Base-by-base conservation (phyloP, 495 filamentous ascomycete genomes). In the Astrothelium macrocarpum region DNA sequence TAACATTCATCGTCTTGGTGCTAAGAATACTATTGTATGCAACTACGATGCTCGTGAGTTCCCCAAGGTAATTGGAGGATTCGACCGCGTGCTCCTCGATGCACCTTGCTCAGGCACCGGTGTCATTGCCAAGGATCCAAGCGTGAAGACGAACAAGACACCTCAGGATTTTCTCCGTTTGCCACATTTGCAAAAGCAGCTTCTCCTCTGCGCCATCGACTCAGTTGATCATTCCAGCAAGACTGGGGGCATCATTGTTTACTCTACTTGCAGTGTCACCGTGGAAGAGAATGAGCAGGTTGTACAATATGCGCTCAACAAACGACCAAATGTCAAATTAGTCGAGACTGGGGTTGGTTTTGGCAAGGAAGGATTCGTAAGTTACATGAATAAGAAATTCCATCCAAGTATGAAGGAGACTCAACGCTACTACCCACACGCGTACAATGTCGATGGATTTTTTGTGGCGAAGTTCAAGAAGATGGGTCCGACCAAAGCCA, bases 391-490 rank as follows among this genome's bases (percentile, higher is more conserved):
- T 72, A 97, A 96, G 82, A 84, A 81, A 59, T 98, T 98, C 76
- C 86, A 90, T 70, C 80, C 85, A 5, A 88, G 84, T 73, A 86
- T 98, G 82, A 89, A 88, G 68, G 77, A 91, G 68, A 93, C 93
- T 18, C 82, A 90, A 60, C 81, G 95, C 60, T 98, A 90, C 76
- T 97, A 97, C 76, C 93, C 93, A 0, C 93, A 97, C 68, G 81
- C 89, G 49, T 92, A 93, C 79, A 98, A 98, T 78, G 89, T 98
- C 29, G 94, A 98, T 68, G 94, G 94, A 61, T 98, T 98, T 85
- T 98, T 95, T 73, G 94, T 97, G 2, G 88, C 90, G 71, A 98
- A 97, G 76, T 86, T 98, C 72, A 93, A 95, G 78, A 98, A 98
- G 83, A 83, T 82, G 32, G 94, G 84, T 14, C 88, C 88, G 0